Percentiles rank a stretch among this genome's conserved stretches.
These are phyloP conservation scores for Brettanomyces custersianus DNA, from an alignment of 805 yeast species.

Conservation along the genomic window DNA sequence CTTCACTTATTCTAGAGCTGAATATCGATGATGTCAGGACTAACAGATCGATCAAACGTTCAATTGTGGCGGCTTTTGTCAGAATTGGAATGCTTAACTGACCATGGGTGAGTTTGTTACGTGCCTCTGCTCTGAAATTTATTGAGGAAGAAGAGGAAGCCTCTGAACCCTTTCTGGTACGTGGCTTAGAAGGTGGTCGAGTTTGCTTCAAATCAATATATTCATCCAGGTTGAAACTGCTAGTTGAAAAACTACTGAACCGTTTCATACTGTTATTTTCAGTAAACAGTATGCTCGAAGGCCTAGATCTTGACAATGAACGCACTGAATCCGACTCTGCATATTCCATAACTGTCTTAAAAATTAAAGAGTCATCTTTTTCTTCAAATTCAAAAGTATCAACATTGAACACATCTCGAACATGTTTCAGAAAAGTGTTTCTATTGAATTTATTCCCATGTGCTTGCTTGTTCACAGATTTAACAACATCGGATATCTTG, in stretches of 20 bases:
- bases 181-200: too few species aligned
- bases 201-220: conserved; percentile 14
- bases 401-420: conserved; percentile 57
- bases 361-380: conserved; percentile 40
- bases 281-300: conserved; percentile 25
- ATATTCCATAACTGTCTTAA: conserved; percentile 36
- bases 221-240: conserved; percentile 25
- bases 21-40: conserved; percentile 64
- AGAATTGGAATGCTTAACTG: conserved; percentile 16
- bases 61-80: conserved; percentile 60
- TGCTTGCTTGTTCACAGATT: conserved; percentile 4
- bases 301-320: conserved; percentile 10
- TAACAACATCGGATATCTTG: conserved; percentile 9
- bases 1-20: conserved; percentile 30
- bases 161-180: not conserved
- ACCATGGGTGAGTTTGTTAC: not conserved
- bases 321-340: conserved; percentile 10
- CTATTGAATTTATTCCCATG: conserved; percentile 12
- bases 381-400: conserved; percentile 50
- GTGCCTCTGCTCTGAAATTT: not conserved
- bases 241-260: conserved; percentile 26
- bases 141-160: not conserved
- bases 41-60: conserved; percentile 68
- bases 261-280: conserved; percentile 24
- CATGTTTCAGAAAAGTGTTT: conserved; percentile 43